A percentile compares a stretch with the other conserved stretches of the same genome.
Conservation (phyloP, 1,139 yeast genomes). For the Kodamaea ohmeri region DNA sequence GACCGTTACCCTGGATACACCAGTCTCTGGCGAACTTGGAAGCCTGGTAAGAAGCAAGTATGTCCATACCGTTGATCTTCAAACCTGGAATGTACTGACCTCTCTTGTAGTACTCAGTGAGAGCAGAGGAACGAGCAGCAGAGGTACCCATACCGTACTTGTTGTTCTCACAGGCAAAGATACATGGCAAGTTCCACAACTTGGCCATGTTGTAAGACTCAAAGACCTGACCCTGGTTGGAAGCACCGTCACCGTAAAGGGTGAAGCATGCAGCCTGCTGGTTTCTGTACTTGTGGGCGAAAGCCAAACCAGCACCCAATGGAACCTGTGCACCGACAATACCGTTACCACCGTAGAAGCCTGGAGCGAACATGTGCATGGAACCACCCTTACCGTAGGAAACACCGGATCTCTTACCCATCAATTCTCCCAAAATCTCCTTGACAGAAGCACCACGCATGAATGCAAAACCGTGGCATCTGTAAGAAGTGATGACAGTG, state of each 20-base stretch:
- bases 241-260: slow-evolving; percentile 98
- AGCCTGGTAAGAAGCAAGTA: slow-evolving; percentile 91
- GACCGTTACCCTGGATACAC: slow-evolving; percentile 92
- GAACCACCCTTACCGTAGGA: slow-evolving; percentile 99
- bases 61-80: slow-evolving; percentile 98
- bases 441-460: slow-evolving; percentile 94
- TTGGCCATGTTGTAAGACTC: slow-evolving; percentile 99
- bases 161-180: slow-evolving; percentile 97
- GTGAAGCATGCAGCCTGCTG: slow-evolving; percentile 82
- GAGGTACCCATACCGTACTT: slow-evolving; percentile 99
- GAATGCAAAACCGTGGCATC: slow-evolving; percentile 98
- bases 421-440: slow-evolving; percentile 88
- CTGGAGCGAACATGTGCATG: slow-evolving; percentile 96
- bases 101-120: slow-evolving; percentile 96
- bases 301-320: slow-evolving; percentile 94
- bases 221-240: slow-evolving; percentile 98
- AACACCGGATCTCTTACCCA: slow-evolving; percentile 95
- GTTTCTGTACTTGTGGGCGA: slow-evolving; percentile 91
- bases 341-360: slow-evolving; percentile 99
- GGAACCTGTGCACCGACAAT: slow-evolving; percentile 99
- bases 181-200: slow-evolving; percentile 93
- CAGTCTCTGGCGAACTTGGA: slow-evolving; percentile 96
- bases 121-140: slow-evolving; percentile 93
- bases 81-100: slow-evolving; percentile 99
- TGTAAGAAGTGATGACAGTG: slow-evolving; percentile 90